Percentiles rank a stretch among this genome's conserved stretches.
These are phyloP conservation scores for Extremus antarcticus DNA, from an alignment of 495 filamentous ascomycete genomes.

Conservation along the genomic window DNA sequence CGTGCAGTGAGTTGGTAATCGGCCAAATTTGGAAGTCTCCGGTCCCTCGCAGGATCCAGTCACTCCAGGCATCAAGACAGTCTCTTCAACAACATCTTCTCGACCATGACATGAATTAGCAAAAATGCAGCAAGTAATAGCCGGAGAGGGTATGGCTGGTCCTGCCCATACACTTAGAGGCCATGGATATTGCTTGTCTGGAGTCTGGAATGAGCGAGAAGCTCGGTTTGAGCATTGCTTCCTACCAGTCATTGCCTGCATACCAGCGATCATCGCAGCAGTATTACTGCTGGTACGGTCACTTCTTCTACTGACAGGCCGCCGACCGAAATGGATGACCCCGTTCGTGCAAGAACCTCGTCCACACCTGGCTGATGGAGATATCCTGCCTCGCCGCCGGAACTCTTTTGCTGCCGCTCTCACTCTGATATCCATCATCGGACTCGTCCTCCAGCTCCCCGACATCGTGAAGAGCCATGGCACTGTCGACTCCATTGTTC, in stretches of 20 bases:
- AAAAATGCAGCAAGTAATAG: slow-evolving; percentile 11
- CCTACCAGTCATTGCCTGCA: slow-evolving; percentile 6
- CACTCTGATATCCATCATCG: neutral
- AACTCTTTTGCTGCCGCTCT: neutral
- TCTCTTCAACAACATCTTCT: neutral
- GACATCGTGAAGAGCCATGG: neutral
- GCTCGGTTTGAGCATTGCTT: slow-evolving; percentile 19
- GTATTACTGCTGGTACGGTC: slow-evolving; percentile 7
- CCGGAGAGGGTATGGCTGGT: neutral
- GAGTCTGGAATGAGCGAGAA: slow-evolving; percentile 11
- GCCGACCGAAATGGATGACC: slow-evolving; percentile 11
- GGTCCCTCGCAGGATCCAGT: neutral
- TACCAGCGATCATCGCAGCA: slow-evolving; percentile 11
- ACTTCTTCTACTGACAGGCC: neutral
- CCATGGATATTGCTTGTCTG: slow-evolving; percentile 1
- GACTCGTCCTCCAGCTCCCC: slow-evolving; percentile 7
- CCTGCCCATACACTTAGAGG: neutral
- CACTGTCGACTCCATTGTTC: neutral
- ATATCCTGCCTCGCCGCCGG: neutral
- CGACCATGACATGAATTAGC: neutral
- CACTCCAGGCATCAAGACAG: neutral
- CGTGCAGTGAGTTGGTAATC: neutral
- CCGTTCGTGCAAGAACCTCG: slow-evolving; percentile 19
- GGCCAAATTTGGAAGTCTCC: neutral
- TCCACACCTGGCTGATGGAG: neutral